A percentile compares a stretch with the other conserved stretches of the same genome.
Evolutionary conservation across 441 rosid genomes (phyloP).

Genomic region (Bocquillonia castaneifolia): DNA sequence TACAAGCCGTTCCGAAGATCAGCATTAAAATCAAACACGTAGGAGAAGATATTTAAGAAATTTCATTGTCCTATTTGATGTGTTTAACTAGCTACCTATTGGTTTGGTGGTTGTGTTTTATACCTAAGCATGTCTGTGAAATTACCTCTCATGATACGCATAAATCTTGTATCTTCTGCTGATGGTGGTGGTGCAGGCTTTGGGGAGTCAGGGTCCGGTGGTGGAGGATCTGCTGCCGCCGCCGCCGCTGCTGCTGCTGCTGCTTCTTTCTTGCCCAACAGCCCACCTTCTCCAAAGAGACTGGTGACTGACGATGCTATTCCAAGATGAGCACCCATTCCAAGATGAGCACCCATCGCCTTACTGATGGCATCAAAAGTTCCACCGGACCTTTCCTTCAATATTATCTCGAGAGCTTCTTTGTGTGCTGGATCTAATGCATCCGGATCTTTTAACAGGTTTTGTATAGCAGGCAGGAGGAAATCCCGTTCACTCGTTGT

Average conservation of each 20-base stretch:
- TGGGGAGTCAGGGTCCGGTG: conserved; percentile 50
- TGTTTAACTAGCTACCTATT: conserved; percentile 11
- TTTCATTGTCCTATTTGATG: conserved; percentile 19
- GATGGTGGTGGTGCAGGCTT: conserved; percentile 35
- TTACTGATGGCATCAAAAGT: conserved; percentile 74
- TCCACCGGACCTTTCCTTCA: conserved; percentile 90
- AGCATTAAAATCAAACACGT: conserved; percentile 1
- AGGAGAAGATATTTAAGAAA: conserved; percentile 14
- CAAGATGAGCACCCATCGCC: conserved; percentile 95
- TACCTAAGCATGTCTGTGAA: conserved; percentile 84
- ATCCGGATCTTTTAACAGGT: conserved; percentile 76
- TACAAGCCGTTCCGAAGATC: background rate
- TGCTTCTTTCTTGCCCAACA: conserved; percentile 72
- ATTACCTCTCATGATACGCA: conserved; percentile 87
- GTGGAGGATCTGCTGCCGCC: conserved; percentile 34
- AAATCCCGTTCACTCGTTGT: conserved; percentile 62
- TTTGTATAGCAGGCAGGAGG: conserved; percentile 76
- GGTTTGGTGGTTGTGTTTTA: conserved; percentile 47
- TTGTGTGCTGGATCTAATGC: conserved; percentile 93
- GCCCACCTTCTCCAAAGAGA: conserved; percentile 82
- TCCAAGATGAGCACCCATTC: conserved; percentile 96
- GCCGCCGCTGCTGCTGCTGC: no score
- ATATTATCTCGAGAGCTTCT: conserved; percentile 87
- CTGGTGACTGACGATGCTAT: conserved; percentile 81
- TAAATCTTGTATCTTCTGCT: conserved; percentile 81